These are phyloP conservation scores for Melampsora larici-populina DNA, from an alignment of 1,284 basidiomycete species.

Conservation along the genomic window DNA sequence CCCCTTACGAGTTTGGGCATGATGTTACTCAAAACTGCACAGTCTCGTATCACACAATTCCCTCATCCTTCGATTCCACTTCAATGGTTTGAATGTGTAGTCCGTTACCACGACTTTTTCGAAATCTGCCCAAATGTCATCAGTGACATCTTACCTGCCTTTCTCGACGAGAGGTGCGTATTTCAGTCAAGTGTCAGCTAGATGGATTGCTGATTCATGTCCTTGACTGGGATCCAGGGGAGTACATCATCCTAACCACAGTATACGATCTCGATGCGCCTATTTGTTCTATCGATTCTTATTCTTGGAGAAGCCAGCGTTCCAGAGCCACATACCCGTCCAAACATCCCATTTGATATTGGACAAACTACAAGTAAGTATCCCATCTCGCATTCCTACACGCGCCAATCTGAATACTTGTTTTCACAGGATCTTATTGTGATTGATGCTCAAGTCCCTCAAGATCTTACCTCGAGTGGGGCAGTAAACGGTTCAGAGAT, in stretches of 20 bases:
- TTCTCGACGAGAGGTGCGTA: constrained; percentile 63
- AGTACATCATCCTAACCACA: constrained; percentile 72
- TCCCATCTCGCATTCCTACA: background rate
- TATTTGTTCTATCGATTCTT: constrained; percentile 94
- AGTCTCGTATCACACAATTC: constrained; percentile 76
- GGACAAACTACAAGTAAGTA: constrained; percentile 58
- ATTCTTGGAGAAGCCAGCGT: constrained; percentile 74
- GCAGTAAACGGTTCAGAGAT: constrained; percentile 50
- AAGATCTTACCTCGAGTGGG: constrained; percentile 57
- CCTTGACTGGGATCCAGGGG: constrained; percentile 63
- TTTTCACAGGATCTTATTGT: constrained; percentile 57
- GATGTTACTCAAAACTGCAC: constrained; percentile 76
- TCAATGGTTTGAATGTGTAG: constrained; percentile 88
- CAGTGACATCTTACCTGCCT: constrained; percentile 77
- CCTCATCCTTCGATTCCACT: constrained; percentile 83
- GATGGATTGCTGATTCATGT: background rate
- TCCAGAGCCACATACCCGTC: constrained; percentile 59
- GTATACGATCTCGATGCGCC: constrained; percentile 74
- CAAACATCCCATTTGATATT: constrained; percentile 55
- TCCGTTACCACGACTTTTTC: constrained; percentile 95
- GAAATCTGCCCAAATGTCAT: constrained; percentile 83
- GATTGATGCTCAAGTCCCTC: constrained; percentile 57
- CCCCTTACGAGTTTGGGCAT: constrained; percentile 87
- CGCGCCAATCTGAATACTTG: background rate
- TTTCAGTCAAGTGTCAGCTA: background rate